phyloP scores from a whole-genome alignment of 139 green algal genomes.

The Micractinium sp. region DNA sequence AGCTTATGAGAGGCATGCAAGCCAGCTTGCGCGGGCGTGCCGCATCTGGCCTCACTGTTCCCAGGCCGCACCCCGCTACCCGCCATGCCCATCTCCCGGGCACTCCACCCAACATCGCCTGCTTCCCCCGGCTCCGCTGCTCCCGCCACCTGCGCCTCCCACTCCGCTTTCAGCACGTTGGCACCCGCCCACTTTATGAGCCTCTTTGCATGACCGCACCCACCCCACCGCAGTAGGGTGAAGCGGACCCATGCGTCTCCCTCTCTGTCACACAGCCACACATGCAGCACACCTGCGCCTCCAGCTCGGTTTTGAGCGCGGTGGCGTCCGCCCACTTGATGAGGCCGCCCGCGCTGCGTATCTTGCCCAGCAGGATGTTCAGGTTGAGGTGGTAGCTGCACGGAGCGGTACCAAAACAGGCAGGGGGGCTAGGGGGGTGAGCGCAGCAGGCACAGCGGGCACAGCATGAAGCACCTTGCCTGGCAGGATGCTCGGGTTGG shows the following conservation, averaged over 20 bases:
- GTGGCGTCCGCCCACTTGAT: constrained; percentile 88
- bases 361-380: constrained; percentile 73
- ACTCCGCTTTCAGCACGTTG: constrained; percentile 50
- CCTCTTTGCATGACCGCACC: too few relatives aligned
- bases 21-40: not conserved
- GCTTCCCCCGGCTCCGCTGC: too few relatives aligned
- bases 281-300: constrained; percentile 33
- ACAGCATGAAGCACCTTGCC: constrained; percentile 48
- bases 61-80: too few relatives aligned
- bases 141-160: constrained; percentile 48
- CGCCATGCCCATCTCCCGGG: too few relatives aligned
- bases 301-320: constrained; percentile 58
- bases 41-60: not conserved
- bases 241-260: not conserved
- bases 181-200: constrained; percentile 85
- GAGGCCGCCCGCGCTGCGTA: constrained; percentile 44
- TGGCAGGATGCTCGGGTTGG: constrained; percentile 76
- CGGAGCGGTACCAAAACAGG: not conserved
- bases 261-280: not conserved
- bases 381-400: constrained; percentile 72
- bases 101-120: too few relatives aligned
- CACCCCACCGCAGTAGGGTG: too few relatives aligned
- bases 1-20: not conserved
- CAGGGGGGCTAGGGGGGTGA: not conserved
- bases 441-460: not conserved